phyloP scores from a whole-genome alignment of 2,329 filamentous ascomycete species.

The Coniosporium tulheliwenetii region DNA sequence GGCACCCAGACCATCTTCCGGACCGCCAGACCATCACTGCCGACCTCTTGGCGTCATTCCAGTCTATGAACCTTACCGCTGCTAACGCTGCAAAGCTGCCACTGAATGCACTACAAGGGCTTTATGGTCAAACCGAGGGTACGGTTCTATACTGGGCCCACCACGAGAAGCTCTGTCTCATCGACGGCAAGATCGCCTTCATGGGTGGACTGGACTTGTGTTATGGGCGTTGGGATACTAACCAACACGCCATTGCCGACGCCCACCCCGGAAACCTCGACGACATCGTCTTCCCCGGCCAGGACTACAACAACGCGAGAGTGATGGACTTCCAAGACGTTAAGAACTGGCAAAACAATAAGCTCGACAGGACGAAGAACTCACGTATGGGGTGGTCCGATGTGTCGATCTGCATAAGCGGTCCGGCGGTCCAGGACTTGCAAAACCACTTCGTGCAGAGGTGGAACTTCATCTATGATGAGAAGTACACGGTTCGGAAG shows the following conservation, averaged over 20 bases:
- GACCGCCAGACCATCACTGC: conserved; percentile 52
- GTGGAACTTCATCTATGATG: conserved; percentile 77
- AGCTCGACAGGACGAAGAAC: conserved; percentile 56
- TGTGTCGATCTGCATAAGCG: conserved; percentile 60
- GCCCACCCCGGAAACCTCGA: conserved; percentile 65
- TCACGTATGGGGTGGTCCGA: conserved; percentile 92
- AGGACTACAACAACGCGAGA: conserved; percentile 82
- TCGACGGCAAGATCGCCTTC: conserved; percentile 68
- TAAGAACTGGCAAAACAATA: conserved; percentile 70
- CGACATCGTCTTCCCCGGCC: conserved; percentile 67
- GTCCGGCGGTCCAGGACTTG: conserved; percentile 61
- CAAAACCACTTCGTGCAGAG: conserved; percentile 66
- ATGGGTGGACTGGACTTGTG: conserved; percentile 84
- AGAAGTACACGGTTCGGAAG: conserved; percentile 56
- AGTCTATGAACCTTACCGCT: conserved; percentile 39
- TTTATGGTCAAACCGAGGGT: conserved; percentile 71
- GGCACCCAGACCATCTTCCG: conserved; percentile 77
- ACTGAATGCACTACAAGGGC: conserved; percentile 54
- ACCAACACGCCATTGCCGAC: conserved; percentile 67
- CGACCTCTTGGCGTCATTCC: conserved; percentile 37
- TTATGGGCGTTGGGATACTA: conserved; percentile 80
- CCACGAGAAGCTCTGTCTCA: conserved; percentile 75
- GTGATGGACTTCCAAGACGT: conserved; percentile 73
- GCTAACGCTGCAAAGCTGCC: conserved; percentile 48
- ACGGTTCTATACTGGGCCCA: conserved; percentile 85